These are phyloP conservation scores for Yamadazyma diospyri DNA, from an alignment of 1,139 yeast genomes.

Conservation along the genomic window DNA sequence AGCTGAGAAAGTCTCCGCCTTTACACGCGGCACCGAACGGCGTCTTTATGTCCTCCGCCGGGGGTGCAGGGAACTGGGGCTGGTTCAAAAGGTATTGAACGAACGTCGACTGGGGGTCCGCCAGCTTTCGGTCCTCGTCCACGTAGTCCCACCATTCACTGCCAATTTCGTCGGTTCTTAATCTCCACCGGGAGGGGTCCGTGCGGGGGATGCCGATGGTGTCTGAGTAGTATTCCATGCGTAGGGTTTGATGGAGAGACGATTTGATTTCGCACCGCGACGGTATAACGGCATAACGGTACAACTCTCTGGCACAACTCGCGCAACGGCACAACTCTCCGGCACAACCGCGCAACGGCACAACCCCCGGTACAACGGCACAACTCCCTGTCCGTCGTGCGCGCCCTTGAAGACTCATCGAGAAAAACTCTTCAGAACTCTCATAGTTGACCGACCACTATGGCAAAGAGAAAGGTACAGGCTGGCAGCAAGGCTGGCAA, in stretches of 20 bases:
- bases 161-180: slow-evolving; percentile 68
- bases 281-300: too few species aligned
- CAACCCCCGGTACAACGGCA: too few species aligned
- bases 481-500: too few species aligned
- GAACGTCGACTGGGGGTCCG: slow-evolving; percentile 52
- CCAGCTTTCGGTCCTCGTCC: slow-evolving; percentile 29
- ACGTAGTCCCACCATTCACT: slow-evolving; percentile 80
- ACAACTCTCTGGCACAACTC: too few species aligned
- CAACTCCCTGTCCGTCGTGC: too few species aligned
- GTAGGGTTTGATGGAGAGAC: background rate
- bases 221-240: slow-evolving; percentile 48
- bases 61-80: slow-evolving; percentile 44
- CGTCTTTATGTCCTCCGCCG: slow-evolving; percentile 28
- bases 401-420: slow-evolving; percentile 6
- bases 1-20: slow-evolving; percentile 68
- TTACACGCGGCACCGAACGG: slow-evolving; percentile 67
- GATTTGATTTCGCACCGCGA: too few species aligned
- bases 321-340: background rate
- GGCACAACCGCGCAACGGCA: background rate
- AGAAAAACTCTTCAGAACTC: slow-evolving; percentile 5
- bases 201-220: slow-evolving; percentile 60
- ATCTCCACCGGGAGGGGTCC: slow-evolving; percentile 72
- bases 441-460: too few species aligned
- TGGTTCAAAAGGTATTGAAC: slow-evolving; percentile 55
- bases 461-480: slow-evolving; percentile 36